These are phyloP conservation scores for Chalaropsis ovoidea DNA, from an alignment of 2,329 filamentous ascomycete genomes.

Conservation along the genomic window DNA sequence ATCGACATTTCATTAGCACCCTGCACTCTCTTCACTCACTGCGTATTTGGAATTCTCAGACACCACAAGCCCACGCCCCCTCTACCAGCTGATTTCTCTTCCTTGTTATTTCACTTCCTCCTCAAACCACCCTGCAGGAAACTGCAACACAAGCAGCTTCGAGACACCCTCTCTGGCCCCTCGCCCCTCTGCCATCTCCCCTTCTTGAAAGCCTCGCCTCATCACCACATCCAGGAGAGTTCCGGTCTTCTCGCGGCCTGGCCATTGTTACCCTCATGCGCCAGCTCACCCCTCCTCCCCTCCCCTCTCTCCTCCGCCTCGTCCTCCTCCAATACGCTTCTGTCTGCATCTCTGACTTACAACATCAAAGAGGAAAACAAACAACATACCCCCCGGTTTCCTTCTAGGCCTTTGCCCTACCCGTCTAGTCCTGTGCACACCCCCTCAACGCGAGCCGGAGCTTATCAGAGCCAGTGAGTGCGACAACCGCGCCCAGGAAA, in stretches of 20 bases:
- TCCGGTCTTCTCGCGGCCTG: neutral
- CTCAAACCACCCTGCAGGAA: neutral
- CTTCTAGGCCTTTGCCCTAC: neutral
- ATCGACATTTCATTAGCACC: neutral
- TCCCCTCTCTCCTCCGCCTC: too few species aligned
- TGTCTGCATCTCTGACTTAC: too few species aligned
- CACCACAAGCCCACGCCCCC: neutral
- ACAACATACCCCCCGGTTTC: too few species aligned
- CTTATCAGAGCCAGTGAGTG: slow-evolving; percentile 1
- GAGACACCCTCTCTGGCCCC: neutral
- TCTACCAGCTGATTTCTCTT: neutral
- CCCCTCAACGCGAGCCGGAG: neutral
- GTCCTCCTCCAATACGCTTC: too few species aligned
- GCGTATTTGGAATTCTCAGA: neutral
- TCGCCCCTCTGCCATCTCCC: neutral
- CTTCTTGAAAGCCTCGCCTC: neutral
- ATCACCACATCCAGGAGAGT: neutral
- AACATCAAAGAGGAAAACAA: too few species aligned
- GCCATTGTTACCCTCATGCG: too few species aligned
- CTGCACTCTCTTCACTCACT: neutral
- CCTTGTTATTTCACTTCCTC: neutral
- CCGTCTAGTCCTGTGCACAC: neutral
- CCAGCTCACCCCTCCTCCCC: too few species aligned
- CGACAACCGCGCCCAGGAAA: neutral
- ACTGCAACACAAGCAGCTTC: neutral